phyloP scores from a whole-genome alignment of 768 basidiomycete species.

The Pulveroboletus ravenelii region DNA sequence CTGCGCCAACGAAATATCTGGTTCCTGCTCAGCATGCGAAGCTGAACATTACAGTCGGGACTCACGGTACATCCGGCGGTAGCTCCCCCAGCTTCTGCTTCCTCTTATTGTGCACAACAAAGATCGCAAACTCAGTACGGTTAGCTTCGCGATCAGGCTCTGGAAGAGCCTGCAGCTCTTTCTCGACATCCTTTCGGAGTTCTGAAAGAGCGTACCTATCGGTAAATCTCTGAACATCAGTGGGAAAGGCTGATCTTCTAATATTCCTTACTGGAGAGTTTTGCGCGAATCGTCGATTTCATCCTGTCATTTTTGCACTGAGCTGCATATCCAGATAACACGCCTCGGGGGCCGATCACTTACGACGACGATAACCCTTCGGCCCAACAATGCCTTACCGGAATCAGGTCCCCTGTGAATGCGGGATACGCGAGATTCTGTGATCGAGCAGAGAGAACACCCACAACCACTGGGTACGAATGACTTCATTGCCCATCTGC shows the following conservation, averaged over 20 bases:
- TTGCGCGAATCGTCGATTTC: constrained; percentile 87
- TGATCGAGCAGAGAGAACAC: constrained; percentile 24
- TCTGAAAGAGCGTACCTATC: constrained; percentile 85
- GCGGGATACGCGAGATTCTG: background rate
- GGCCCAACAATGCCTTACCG: constrained; percentile 69
- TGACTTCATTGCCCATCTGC: constrained; percentile 76
- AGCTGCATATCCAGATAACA: constrained; percentile 12
- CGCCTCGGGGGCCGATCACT: constrained; percentile 26
- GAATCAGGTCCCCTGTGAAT: constrained; percentile 55
- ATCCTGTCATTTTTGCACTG: constrained; percentile 44
- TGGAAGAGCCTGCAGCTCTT: constrained; percentile 56
- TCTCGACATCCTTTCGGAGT: constrained; percentile 83
- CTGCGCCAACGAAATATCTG: constrained; percentile 78
- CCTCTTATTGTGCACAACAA: constrained; percentile 93
- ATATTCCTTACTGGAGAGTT: constrained; percentile 69
- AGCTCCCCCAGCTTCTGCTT: constrained; percentile 80
- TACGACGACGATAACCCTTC: constrained; percentile 78
- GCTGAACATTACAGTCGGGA: constrained; percentile 1
- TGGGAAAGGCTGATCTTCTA: background rate
- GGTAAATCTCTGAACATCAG: constrained; percentile 1
- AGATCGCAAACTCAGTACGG: constrained; percentile 82
- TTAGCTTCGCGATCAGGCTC: constrained; percentile 71
- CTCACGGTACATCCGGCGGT: constrained; percentile 61
- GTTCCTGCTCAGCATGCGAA: constrained; percentile 9
- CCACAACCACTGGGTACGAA: constrained; percentile 96